These are phyloP conservation scores for Blakeslea trispora DNA, from an alignment of 371 early-diverging fungal species.

Conservation along the genomic window DNA sequence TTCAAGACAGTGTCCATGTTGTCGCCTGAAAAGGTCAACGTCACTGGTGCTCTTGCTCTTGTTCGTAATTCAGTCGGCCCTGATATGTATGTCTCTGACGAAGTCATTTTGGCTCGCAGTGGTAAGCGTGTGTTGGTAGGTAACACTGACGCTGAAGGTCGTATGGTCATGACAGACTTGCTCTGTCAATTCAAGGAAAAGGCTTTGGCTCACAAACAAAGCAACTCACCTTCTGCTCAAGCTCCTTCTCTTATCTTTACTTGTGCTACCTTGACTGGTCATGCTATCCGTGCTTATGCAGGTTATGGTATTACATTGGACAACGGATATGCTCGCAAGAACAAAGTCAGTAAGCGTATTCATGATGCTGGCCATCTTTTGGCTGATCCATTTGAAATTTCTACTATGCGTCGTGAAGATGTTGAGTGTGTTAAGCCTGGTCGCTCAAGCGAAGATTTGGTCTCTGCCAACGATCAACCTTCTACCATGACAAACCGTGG, in stretches of 20 bases:
- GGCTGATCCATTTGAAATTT: conserved; percentile 85
- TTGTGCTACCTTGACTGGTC: conserved; percentile 88
- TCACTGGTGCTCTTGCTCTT: conserved; percentile 73
- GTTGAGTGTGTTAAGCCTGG: conserved; percentile 64
- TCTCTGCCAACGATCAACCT: conserved; percentile 77
- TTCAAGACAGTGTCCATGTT: conserved; percentile 69
- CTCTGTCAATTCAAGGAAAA: conserved; percentile 77
- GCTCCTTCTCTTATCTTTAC: conserved; percentile 73
- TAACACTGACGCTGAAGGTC: conserved; percentile 92
- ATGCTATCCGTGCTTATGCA: conserved; percentile 80
- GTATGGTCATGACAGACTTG: conserved; percentile 89
- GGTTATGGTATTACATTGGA: conserved; percentile 77
- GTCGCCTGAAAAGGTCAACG: conserved; percentile 67
- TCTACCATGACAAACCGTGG: conserved; percentile 79
- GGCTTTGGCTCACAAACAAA: conserved; percentile 57
- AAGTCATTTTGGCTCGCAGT: conserved; percentile 76
- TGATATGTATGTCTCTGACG: conserved; percentile 82
- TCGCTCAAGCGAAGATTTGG: conserved; percentile 76
- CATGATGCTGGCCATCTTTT: conserved; percentile 68
- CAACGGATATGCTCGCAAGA: conserved; percentile 80
- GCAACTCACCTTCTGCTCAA: conserved; percentile 32
- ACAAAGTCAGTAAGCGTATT: conserved; percentile 63
- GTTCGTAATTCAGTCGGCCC: conserved; percentile 85
- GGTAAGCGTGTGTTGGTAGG: conserved; percentile 84
- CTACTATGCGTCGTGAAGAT: conserved; percentile 85